Conservation (phyloP, 2,329 filamentous ascomycete species). For the Fusarium gaditjirri region DNA sequence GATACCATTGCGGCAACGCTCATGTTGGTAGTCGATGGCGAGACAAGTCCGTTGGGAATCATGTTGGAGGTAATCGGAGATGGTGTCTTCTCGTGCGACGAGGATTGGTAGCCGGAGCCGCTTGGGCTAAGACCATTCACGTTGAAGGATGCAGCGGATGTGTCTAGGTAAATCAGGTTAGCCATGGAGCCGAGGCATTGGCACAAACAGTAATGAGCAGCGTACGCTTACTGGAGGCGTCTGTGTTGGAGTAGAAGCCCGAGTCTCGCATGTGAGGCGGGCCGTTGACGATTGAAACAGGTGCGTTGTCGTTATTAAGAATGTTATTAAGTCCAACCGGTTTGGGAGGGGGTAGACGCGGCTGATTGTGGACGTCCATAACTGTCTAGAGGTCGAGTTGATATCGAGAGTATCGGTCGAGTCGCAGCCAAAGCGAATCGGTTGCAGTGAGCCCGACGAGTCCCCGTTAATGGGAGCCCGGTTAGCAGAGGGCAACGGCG, state of each 20-base stretch:
- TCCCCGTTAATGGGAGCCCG: slow-evolving; percentile 13
- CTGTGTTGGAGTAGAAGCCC: slow-evolving; percentile 57
- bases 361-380: slow-evolving; percentile 46
- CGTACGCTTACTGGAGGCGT: slow-evolving; percentile 57
- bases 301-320: slow-evolving; percentile 51
- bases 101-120: slow-evolving; percentile 60
- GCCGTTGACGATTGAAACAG: slow-evolving; percentile 40
- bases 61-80: slow-evolving; percentile 66
- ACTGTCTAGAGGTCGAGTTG: slow-evolving; percentile 18
- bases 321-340: slow-evolving; percentile 53
- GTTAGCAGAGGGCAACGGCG: neutral
- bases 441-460: slow-evolving; percentile 11
- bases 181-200: slow-evolving; percentile 25
- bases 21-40: slow-evolving; percentile 69
- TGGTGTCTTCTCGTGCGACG: slow-evolving; percentile 68
- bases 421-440: slow-evolving; percentile 8
- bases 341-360: slow-evolving; percentile 47
- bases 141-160: slow-evolving; percentile 54
- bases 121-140: slow-evolving; percentile 54
- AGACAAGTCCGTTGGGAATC: slow-evolving; percentile 63
- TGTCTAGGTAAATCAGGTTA: slow-evolving; percentile 46
- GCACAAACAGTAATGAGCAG: slow-evolving; percentile 28
- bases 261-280: slow-evolving; percentile 54
- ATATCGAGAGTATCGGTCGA: slow-evolving; percentile 25
- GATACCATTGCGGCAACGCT: slow-evolving; percentile 74